These are phyloP conservation scores for Viridothelium virens DNA, from an alignment of 495 filamentous ascomycete genomes.

Conservation along the genomic window DNA sequence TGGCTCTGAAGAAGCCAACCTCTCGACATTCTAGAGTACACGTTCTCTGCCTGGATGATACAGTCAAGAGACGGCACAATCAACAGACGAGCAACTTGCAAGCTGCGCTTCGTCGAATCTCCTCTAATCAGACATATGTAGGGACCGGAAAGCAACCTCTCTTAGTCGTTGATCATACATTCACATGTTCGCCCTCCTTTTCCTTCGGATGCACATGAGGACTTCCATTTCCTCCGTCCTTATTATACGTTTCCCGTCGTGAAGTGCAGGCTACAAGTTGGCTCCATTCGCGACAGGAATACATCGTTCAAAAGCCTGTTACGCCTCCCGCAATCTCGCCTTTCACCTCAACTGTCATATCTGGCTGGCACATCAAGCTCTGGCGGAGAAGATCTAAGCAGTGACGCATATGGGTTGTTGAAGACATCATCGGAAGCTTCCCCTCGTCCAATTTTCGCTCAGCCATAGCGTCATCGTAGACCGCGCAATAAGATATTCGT, in stretches of 20 bases:
- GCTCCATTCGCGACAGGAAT: slow-evolving; percentile 20
- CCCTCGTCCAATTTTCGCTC: slow-evolving; percentile 10
- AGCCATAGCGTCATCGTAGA: background rate
- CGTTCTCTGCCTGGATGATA: no score
- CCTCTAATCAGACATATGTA: no score
- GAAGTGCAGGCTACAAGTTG: background rate
- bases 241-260: background rate
- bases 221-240: no score
- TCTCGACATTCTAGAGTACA: no score
- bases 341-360: slow-evolving; percentile 22
- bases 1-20: no score
- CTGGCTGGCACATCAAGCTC: slow-evolving; percentile 25
- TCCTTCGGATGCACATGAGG: no score
- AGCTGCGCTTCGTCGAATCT: no score
- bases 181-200: no score
- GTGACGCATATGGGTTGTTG: slow-evolving; percentile 20
- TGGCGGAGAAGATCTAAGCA: slow-evolving; percentile 27
- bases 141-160: no score
- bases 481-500: background rate
- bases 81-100: no score
- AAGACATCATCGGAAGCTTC: slow-evolving; percentile 19
- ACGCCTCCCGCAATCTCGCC: slow-evolving; percentile 20
- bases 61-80: no score
- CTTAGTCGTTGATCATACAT: no score
- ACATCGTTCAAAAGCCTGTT: slow-evolving; percentile 19